Percentiles rank a stretch among this genome's conserved stretches.
phyloP scores from a whole-genome alignment of 1,284 basidiomycete genomes.

The Cutaneotrichosporon cavernicola region DNA sequence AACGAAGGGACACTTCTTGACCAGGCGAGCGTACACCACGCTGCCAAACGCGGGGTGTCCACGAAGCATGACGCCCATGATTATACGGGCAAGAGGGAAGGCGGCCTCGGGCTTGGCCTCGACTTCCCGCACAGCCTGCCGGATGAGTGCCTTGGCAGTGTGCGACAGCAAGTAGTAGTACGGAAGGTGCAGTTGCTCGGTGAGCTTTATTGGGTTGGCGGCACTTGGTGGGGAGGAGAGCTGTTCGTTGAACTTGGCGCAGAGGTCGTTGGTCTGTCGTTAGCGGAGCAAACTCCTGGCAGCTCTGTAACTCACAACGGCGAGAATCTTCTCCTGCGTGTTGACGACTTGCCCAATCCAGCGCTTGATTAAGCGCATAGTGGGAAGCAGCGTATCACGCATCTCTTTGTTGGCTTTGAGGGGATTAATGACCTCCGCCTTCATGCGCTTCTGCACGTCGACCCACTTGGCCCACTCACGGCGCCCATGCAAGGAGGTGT shows the following conservation, averaged over 20 bases:
- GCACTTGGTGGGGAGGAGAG: slow-evolving; percentile 49
- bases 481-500: slow-evolving; percentile 45
- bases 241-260: slow-evolving; percentile 57
- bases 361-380: slow-evolving; percentile 81
- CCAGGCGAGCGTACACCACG: slow-evolving; percentile 79
- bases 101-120: slow-evolving; percentile 83
- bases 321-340: slow-evolving; percentile 69
- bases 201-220: slow-evolving; percentile 53
- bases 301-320: slow-evolving; percentile 50
- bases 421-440: slow-evolving; percentile 64
- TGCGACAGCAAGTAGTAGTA: slow-evolving; percentile 82
- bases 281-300: background rate
- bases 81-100: slow-evolving; percentile 74
- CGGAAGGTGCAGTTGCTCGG: slow-evolving; percentile 24
- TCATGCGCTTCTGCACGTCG: slow-evolving; percentile 65
- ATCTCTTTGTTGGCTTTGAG: slow-evolving; percentile 66
- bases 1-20: slow-evolving; percentile 69
- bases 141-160: slow-evolving; percentile 79
- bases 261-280: slow-evolving; percentile 64
- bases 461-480: slow-evolving; percentile 71
- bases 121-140: slow-evolving; percentile 93
- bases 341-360: slow-evolving; percentile 91
- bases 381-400: slow-evolving; percentile 56
- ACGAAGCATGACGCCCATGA: slow-evolving; percentile 64
- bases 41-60: slow-evolving; percentile 64